phyloP scores from a whole-genome alignment of 495 filamentous ascomycete genomes.

The Penicillium pancosmium region DNA sequence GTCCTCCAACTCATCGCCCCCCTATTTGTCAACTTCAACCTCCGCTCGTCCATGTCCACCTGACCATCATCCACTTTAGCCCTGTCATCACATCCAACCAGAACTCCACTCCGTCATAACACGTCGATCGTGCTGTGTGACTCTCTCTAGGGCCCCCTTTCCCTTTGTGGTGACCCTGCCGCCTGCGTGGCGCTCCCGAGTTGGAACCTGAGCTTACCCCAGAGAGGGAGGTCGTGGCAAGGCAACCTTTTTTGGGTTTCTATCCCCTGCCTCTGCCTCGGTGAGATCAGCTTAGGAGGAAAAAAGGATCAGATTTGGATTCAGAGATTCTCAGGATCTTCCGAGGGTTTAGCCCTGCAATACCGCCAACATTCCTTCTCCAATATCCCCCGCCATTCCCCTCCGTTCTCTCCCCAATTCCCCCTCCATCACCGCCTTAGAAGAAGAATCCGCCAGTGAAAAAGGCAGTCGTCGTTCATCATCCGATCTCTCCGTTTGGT shows the following conservation, averaged over 20 bases:
- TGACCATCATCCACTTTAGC: constrained; percentile 20
- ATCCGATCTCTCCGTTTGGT: constrained; percentile 81
- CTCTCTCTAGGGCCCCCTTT: constrained; percentile 1
- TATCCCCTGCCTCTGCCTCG: neutral
- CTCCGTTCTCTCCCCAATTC: constrained; percentile 55
- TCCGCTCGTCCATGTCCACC: constrained; percentile 16
- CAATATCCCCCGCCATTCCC: constrained; percentile 58
- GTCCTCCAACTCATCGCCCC: neutral
- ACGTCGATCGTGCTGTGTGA: constrained; percentile 28
- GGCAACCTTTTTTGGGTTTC: neutral
- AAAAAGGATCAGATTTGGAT: too few species aligned
- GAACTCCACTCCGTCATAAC: constrained; percentile 27
- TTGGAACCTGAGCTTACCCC: neutral
- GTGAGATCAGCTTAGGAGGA: too few species aligned
- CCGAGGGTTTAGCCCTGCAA: constrained; percentile 1
- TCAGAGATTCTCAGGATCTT: too few species aligned
- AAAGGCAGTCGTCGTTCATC: constrained; percentile 54
- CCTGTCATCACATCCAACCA: neutral
- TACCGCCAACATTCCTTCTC: constrained; percentile 63
- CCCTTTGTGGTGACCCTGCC: constrained; percentile 3
- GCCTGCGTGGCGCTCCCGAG: constrained; percentile 13
- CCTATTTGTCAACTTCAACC: neutral
- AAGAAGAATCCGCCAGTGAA: constrained; percentile 42
- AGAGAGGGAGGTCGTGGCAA: constrained; percentile 1
- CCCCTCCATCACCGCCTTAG: constrained; percentile 39